Evolutionary conservation across 2,329 filamentous ascomycete genomes (phyloP).

Genomic region (Lasiodiplodia sp.): DNA sequence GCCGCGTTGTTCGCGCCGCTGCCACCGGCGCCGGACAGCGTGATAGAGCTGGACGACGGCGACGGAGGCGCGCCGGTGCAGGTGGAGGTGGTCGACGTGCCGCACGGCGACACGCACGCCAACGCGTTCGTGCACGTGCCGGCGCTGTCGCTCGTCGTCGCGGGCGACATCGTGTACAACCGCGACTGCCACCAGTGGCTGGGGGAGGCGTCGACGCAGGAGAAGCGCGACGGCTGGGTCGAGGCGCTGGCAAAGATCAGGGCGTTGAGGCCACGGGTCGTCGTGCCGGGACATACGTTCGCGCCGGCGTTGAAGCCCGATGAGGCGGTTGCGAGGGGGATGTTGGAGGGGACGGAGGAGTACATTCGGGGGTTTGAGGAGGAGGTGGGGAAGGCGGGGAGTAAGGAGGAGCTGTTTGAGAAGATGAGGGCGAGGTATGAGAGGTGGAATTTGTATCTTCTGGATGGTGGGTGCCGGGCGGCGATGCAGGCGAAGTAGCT

Average conservation of each 20-base stretch:
- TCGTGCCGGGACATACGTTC: conserved; percentile 43
- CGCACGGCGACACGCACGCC: conserved; percentile 35
- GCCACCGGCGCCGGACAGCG: conserved; percentile 6
- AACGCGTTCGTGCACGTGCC: conserved; percentile 48
- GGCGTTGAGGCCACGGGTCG: conserved; percentile 40
- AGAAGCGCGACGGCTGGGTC: conserved; percentile 45
- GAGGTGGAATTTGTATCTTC: neutral
- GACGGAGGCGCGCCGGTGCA: too few relatives aligned
- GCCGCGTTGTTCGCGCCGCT: neutral
- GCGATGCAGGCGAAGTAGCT: neutral
- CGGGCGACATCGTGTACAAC: conserved; percentile 49
- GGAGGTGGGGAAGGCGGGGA: neutral
- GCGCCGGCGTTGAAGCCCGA: neutral
- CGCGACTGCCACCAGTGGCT: conserved; percentile 47
- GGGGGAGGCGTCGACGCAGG: conserved; percentile 43
- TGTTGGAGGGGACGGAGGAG: neutral
- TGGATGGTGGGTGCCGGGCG: neutral
- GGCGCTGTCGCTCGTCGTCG: conserved; percentile 43
- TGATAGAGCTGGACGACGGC: conserved; percentile 34
- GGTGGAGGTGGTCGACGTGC: conserved; percentile 37
- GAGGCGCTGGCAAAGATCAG: conserved; percentile 42
- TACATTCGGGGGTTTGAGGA: neutral
- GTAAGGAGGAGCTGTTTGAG: neutral
- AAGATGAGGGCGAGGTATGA: neutral
- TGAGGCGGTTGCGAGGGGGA: neutral